Conservation (phyloP, 2,329 filamentous ascomycete genomes). For the Pezicula radicicola region DNA sequence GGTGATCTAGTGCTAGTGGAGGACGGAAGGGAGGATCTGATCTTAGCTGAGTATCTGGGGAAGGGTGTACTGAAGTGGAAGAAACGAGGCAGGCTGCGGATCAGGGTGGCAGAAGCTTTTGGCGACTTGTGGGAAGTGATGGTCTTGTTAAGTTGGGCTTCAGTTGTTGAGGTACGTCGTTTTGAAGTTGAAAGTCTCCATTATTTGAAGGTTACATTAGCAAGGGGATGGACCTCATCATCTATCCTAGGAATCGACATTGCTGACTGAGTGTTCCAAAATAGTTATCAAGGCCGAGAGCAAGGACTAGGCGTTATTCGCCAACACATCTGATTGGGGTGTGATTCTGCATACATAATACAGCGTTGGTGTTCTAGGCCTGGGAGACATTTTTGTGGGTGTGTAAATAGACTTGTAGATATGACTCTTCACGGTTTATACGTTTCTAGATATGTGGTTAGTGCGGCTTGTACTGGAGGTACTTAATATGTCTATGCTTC, state of each 20-base stretch:
- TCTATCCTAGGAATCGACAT: too few relatives aligned
- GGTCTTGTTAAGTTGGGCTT: constrained; percentile 20
- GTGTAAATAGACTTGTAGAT: too few relatives aligned
- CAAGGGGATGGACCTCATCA: too few relatives aligned
- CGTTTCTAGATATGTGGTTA: too few relatives aligned
- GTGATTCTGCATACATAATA: too few relatives aligned
- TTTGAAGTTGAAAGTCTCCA: not conserved
- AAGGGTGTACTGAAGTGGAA: constrained; percentile 22
- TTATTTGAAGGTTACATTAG: not conserved
- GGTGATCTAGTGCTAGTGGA: constrained; percentile 21
- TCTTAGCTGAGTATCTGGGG: constrained; percentile 19
- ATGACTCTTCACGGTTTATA: too few relatives aligned
- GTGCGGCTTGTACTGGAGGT: too few relatives aligned
- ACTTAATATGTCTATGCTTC: too few relatives aligned
- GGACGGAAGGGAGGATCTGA: constrained; percentile 14
- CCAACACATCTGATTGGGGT: constrained; percentile 17
- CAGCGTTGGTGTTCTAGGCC: too few relatives aligned
- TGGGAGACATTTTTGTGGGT: too few relatives aligned
- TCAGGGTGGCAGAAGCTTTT: constrained; percentile 11
- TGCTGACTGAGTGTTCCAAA: not conserved
- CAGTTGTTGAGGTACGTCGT: constrained; percentile 17
- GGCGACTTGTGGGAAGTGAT: constrained; percentile 16
- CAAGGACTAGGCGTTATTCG: constrained; percentile 17
- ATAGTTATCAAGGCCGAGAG: constrained; percentile 16
- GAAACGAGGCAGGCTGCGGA: constrained; percentile 18